Evolutionary conservation across 208 protist species (phyloP).

Genomic region (Naegleria fowleri): DNA sequence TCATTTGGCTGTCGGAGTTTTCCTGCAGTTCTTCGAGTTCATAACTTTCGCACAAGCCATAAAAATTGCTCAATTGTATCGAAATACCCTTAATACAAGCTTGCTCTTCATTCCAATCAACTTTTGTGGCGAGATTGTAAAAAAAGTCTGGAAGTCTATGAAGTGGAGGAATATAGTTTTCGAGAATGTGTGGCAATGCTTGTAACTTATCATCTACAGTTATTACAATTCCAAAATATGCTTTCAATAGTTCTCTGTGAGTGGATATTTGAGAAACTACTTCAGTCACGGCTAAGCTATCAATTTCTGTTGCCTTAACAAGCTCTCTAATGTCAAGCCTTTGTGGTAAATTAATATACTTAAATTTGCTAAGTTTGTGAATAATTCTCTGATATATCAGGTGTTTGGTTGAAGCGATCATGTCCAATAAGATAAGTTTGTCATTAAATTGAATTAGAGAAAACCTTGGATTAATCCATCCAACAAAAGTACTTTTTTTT

Average conservation of each 20-base stretch:
- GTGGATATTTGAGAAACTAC: background rate
- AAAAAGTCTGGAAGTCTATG: slow-evolving; percentile 2
- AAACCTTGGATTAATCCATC: background rate
- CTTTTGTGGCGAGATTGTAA: background rate
- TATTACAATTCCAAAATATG: background rate
- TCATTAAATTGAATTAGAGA: slow-evolving; percentile 13
- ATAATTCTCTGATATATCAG: background rate
- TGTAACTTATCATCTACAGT: background rate
- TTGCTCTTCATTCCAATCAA: background rate
- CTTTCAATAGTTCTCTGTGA: background rate
- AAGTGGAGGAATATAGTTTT: slow-evolving; percentile 13
- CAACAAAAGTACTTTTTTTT: background rate
- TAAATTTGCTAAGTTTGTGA: background rate
- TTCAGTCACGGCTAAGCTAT: background rate
- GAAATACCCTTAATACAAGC: background rate
- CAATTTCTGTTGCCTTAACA: background rate
- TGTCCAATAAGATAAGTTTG: background rate
- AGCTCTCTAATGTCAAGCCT: background rate
- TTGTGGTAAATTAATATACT: background rate
- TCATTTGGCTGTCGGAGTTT: background rate
- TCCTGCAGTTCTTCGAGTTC: background rate
- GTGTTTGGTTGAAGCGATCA: background rate
- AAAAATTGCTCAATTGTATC: background rate
- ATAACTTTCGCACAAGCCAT: background rate
- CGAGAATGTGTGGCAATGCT: background rate